These are phyloP conservation scores for Starmera amethionina DNA, from an alignment of 805 yeast genomes.

Conservation along the genomic window DNA sequence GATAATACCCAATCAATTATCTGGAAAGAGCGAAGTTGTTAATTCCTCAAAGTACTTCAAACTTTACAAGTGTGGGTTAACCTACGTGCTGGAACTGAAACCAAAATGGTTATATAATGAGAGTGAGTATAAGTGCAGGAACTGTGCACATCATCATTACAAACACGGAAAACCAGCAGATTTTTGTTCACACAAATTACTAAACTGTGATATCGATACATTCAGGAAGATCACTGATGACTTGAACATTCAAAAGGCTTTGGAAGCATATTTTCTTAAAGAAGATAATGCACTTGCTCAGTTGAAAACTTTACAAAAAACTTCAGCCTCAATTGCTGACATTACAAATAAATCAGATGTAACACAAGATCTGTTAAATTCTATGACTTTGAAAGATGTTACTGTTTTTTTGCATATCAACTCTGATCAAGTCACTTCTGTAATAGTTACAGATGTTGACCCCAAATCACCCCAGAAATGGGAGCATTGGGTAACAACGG, in stretches of 20 bases:
- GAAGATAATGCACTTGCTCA: slow-evolving; percentile 14
- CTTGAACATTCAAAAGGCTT: not conserved
- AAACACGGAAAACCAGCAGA: slow-evolving; percentile 22
- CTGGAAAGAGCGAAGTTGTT: slow-evolving; percentile 21
- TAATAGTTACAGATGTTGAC: slow-evolving; percentile 39
- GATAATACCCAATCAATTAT: slow-evolving; percentile 31
- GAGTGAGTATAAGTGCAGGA: slow-evolving; percentile 33
- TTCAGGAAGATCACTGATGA: slow-evolving; percentile 1
- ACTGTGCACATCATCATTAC: slow-evolving; percentile 40
- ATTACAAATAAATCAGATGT: slow-evolving; percentile 6
- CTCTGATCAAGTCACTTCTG: not conserved
- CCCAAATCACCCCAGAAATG: slow-evolving; percentile 37
- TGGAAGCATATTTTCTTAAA: slow-evolving; percentile 13
- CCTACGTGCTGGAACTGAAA: slow-evolving; percentile 36
- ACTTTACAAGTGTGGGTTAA: slow-evolving; percentile 13
- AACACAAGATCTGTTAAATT: slow-evolving; percentile 13
- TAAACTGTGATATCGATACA: not conserved
- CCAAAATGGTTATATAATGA: slow-evolving; percentile 49
- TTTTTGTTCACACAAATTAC: slow-evolving; percentile 39
- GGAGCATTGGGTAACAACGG: slow-evolving; percentile 38
- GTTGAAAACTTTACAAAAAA: slow-evolving; percentile 16
- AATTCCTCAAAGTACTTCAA: slow-evolving; percentile 27
- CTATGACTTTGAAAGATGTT: slow-evolving; percentile 30
- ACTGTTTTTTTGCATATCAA: slow-evolving; percentile 23
- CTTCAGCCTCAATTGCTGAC: slow-evolving; percentile 1